Conservation (phyloP, 2,329 filamentous ascomycete species). For the Ophiostoma triangulosporum region DNA sequence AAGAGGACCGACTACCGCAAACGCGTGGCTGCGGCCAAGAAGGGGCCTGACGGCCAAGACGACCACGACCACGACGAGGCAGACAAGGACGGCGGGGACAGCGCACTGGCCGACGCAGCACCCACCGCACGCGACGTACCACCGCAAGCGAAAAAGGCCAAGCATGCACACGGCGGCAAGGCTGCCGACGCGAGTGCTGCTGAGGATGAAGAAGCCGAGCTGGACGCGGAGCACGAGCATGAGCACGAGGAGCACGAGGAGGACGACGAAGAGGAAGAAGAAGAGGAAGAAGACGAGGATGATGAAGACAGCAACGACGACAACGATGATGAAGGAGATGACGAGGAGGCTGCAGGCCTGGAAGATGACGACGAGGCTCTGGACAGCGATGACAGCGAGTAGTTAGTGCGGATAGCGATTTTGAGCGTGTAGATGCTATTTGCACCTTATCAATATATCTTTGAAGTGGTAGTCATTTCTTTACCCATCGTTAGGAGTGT, state of each 20-base stretch:
- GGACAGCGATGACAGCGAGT: slow-evolving; percentile 49
- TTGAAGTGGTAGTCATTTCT: no score
- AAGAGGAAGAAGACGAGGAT: slow-evolving; percentile 22
- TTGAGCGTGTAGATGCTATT: neutral
- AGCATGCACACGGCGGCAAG: slow-evolving; percentile 21
- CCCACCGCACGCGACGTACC: slow-evolving; percentile 9
- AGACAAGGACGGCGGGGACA: neutral
- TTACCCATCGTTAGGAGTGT: no score
- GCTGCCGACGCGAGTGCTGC: neutral
- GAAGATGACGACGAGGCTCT: slow-evolving; percentile 48
- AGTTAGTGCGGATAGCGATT: neutral
- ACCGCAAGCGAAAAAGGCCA: slow-evolving; percentile 25
- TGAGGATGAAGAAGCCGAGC: neutral
- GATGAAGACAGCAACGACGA: slow-evolving; percentile 20
- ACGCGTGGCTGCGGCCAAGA: slow-evolving; percentile 54
- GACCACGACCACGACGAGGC: slow-evolving; percentile 10
- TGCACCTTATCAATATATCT: neutral
- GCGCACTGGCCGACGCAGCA: neutral
- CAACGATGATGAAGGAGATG: slow-evolving; percentile 23
- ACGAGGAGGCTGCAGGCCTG: slow-evolving; percentile 28
- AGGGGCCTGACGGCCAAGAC: slow-evolving; percentile 18
- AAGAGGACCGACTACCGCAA: slow-evolving; percentile 62
- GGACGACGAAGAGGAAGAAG: slow-evolving; percentile 26
- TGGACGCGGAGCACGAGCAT: slow-evolving; percentile 19
- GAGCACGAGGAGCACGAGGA: slow-evolving; percentile 28